phyloP scores from a whole-genome alignment of 495 filamentous ascomycete species.

The Penicillium riverlandense region DNA sequence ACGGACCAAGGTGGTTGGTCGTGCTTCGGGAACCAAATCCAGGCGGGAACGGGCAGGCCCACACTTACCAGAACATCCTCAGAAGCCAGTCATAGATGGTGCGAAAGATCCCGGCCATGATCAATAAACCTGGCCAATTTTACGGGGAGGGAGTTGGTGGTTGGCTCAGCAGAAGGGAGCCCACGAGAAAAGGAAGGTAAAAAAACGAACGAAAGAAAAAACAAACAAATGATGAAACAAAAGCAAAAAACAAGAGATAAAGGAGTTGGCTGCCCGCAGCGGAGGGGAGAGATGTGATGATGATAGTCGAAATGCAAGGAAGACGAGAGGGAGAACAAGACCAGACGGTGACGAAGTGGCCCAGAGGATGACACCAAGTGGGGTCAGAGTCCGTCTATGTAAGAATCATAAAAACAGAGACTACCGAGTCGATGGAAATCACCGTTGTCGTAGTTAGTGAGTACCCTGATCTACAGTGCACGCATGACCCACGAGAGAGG shows the following conservation, averaged over 20 bases:
- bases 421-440: too few relatives aligned
- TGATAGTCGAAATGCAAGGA: conserved; percentile 4
- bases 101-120: conserved; percentile 83
- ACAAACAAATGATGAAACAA: not conserved
- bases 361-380: too few relatives aligned
- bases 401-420: too few relatives aligned
- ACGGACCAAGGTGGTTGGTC: conserved; percentile 19
- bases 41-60: too few relatives aligned
- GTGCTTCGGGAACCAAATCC: too few relatives aligned
- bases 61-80: conserved; percentile 92
- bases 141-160: not conserved
- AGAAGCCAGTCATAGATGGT: conserved; percentile 97
- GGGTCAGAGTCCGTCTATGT: too few relatives aligned
- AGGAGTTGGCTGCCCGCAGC: conserved; percentile 2
- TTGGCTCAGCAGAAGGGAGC: not conserved
- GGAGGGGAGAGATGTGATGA: not conserved
- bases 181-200: too few relatives aligned
- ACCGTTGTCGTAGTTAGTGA: too few relatives aligned
- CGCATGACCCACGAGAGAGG: too few relatives aligned
- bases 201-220: too few relatives aligned
- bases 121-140: conserved; percentile 4
- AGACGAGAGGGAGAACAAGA: not conserved
- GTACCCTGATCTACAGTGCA: too few relatives aligned
- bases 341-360: too few relatives aligned
- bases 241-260: not conserved